Evolutionary conservation across 192 early-diverging fungal species (phyloP).

Genomic region (Entomortierella chlamydospora): DNA sequence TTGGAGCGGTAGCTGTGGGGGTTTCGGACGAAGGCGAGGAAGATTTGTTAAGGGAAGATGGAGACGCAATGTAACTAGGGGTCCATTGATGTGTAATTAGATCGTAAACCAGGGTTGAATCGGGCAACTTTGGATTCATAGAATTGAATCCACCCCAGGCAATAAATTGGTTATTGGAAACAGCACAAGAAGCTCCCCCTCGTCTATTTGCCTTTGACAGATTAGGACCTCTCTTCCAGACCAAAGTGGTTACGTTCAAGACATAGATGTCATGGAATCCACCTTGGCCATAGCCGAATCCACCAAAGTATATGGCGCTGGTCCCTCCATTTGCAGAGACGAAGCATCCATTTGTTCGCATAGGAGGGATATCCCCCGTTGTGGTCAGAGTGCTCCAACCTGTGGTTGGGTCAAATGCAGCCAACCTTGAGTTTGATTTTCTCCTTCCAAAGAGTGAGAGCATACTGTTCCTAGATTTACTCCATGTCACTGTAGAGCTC

Average conservation of each 20-base stretch:
- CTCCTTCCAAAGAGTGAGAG: neutral
- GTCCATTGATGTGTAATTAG: slow-evolving; percentile 1
- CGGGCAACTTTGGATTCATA: neutral
- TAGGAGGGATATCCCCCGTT: neutral
- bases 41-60: too few relatives aligned
- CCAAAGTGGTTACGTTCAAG: slow-evolving; percentile 10
- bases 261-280: slow-evolving; percentile 7
- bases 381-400: neutral
- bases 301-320: slow-evolving; percentile 4
- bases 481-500: too few relatives aligned
- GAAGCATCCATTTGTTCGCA: neutral
- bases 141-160: slow-evolving; percentile 15
- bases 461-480: too few relatives aligned
- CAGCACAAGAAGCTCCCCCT: slow-evolving; percentile 5
- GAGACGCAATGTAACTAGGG: neutral
- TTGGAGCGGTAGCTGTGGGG: too few relatives aligned
- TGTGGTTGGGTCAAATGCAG: neutral
- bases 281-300: neutral
- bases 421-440: neutral
- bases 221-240: slow-evolving; percentile 1
- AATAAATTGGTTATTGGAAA: slow-evolving; percentile 14
- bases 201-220: neutral
- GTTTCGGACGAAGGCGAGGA: too few relatives aligned
- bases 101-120: neutral
- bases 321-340: neutral